Percentiles rank a stretch among this genome's conserved stretches.
phyloP scores from a whole-genome alignment of 306 rosid species.

The Purshia tridentata region DNA sequence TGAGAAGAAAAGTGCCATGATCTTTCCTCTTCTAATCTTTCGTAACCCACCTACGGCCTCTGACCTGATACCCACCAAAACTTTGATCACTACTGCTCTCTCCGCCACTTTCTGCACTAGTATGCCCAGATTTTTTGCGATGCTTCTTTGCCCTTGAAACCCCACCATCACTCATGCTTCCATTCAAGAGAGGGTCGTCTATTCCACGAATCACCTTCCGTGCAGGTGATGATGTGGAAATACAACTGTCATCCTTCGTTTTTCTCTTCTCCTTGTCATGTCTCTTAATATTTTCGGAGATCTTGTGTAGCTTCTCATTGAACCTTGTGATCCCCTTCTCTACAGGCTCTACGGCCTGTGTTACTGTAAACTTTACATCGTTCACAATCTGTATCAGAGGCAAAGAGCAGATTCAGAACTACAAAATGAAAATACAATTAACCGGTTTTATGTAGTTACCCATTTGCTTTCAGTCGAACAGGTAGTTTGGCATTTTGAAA shows the following conservation, averaged over 20 bases:
- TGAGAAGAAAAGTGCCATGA: not conserved
- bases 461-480: not conserved
- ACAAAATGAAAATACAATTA: not conserved
- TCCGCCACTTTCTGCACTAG: slow-evolving; percentile 94
- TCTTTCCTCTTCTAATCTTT: slow-evolving; percentile 54
- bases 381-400: slow-evolving; percentile 68
- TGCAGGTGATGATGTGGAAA: slow-evolving; percentile 48
- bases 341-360: slow-evolving; percentile 93
- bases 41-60: slow-evolving; percentile 91
- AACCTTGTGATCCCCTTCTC: slow-evolving; percentile 91
- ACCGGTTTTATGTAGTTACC: not conserved
- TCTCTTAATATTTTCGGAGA: slow-evolving; percentile 87
- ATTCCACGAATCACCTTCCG: slow-evolving; percentile 87
- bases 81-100: slow-evolving; percentile 91
- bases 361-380: slow-evolving; percentile 88
- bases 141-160: slow-evolving; percentile 73
- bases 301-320: slow-evolving; percentile 69
- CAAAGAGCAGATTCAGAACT: slow-evolving; percentile 16
- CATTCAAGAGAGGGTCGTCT: slow-evolving; percentile 87
- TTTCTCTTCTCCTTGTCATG: slow-evolving; percentile 79
- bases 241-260: slow-evolving; percentile 81
- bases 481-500: not conserved
- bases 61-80: slow-evolving; percentile 68
- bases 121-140: slow-evolving; percentile 65
- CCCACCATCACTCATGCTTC: slow-evolving; percentile 83